Base-by-base conservation (phyloP, 257 asterid genomes). In the Linderniella brevidens region DNA sequence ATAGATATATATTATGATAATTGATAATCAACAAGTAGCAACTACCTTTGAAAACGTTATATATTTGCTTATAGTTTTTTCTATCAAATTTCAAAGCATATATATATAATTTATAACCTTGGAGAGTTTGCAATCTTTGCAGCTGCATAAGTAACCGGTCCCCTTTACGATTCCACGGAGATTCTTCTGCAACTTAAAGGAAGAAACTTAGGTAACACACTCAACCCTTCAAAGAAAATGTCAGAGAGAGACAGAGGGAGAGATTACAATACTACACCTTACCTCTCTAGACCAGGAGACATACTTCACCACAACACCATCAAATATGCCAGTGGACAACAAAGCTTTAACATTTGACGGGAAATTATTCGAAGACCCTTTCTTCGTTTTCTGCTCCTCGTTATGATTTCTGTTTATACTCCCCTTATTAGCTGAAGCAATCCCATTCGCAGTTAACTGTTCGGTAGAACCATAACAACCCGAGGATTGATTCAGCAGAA, bases 231-330 rank as follows among this genome's bases (percentile, higher is more conserved):
- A 13, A 10, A 13, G 13, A 39, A 39, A 13, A 39, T 10, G 43
- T 39, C 3, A 11, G 13, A 20, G 43, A 9, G 61, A 53, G n/a
- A n/a, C n/a, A n/a, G n/a, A 7, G 40, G 19, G 17, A 20, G 39
- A 29, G 17, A 40, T 9, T 48, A 35, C 12, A 35, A 42, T 19
- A 49, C 41, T 51, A 41, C 47, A 56, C 50, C 64, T 60, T 53
- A 74, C 97, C 93, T 77, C 92, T 57, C 80, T 73, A 20, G 95
- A 76, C 95, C 88, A 83, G 3, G 95, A 82, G 60, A 74, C 85
- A 49, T 87, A 87, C 64, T 74, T 87, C 69, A 87, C 90, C 0
- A 93, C 82, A 56, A 83, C 86, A 49, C 95, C 97, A 70, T 87
- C 88, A 52, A 80, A 74, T 49, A 83, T 78, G 51, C 93, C 88